Evolutionary conservation across 169 alveolate species (phyloP).

Genomic region (Plasmodium vivax): DNA sequence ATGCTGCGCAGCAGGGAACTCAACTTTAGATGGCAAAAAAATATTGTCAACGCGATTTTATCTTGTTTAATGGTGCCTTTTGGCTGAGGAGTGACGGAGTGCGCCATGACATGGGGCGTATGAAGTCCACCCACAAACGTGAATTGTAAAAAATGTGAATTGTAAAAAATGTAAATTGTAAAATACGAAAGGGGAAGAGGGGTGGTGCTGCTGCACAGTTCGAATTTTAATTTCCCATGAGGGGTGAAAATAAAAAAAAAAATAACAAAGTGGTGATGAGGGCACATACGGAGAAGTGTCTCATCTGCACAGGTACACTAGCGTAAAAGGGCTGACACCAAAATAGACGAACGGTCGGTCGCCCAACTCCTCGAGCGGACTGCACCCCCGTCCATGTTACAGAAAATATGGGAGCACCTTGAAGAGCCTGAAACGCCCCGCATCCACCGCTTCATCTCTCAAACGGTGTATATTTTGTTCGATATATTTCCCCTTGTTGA

Average conservation of each 20-base stretch:
- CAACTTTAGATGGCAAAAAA: not conserved
- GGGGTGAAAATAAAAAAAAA: not conserved
- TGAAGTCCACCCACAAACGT: not conserved
- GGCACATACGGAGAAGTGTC: not conserved
- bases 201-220: not conserved
- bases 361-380: not conserved
- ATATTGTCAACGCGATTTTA: not conserved
- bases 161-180: not conserved
- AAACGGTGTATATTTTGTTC: constrained; percentile 36
- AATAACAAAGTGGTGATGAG: not conserved
- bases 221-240: not conserved
- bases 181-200: not conserved
- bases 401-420: constrained; percentile 39
- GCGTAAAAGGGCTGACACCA: not conserved
- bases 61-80: not conserved
- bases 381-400: not conserved
- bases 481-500: constrained; percentile 58
- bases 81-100: not conserved
- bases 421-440: not conserved
- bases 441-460: constrained; percentile 9
- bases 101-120: not conserved
- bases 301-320: not conserved
- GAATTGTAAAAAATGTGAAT: no score
- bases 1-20: not conserved
- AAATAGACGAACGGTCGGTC: not conserved